phyloP scores from a whole-genome alignment of 2,329 filamentous ascomycete species.

The Gnomoniopsis smithogilvyi region DNA sequence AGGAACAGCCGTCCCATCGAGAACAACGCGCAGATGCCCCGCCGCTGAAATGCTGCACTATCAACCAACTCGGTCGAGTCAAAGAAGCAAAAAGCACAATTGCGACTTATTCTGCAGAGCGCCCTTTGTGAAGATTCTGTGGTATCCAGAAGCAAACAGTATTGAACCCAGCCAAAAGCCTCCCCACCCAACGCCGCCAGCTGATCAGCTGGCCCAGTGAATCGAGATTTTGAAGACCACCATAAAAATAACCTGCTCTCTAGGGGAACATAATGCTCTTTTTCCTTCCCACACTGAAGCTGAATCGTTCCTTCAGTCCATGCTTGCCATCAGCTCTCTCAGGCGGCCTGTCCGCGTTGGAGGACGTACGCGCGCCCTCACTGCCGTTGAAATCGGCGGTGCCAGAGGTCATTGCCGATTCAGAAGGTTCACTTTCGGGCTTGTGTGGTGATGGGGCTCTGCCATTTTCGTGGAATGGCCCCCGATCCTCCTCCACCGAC shows the following conservation, averaged over 20 bases:
- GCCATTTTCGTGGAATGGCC: constrained; percentile 24
- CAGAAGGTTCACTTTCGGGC: constrained; percentile 2
- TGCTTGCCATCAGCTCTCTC: constrained; percentile 45
- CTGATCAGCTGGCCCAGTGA: background rate
- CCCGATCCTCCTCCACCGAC: constrained; percentile 17
- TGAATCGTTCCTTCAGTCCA: constrained; percentile 24
- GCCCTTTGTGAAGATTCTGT: background rate
- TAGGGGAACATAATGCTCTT: constrained; percentile 52
- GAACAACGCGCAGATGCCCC: too few species aligned
- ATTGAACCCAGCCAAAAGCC: background rate
- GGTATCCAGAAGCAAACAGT: constrained; percentile 2
- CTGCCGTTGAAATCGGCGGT: constrained; percentile 25
- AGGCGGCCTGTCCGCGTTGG: constrained; percentile 15
- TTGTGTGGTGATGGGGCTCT: constrained; percentile 20
- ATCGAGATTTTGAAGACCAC: constrained; percentile 1
- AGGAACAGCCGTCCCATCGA: too few species aligned
- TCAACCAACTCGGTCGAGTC: too few species aligned
- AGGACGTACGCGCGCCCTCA: constrained; percentile 15
- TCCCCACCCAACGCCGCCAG: background rate
- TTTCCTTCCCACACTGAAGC: constrained; percentile 48
- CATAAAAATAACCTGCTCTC: constrained; percentile 10
- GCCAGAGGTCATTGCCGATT: constrained; percentile 12
- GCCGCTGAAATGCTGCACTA: too few species aligned
- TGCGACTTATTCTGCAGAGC: too few species aligned
- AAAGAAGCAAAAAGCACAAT: too few species aligned